phyloP scores from a whole-genome alignment of 192 early-diverging fungal species.

The Coemansia sp. region DNA sequence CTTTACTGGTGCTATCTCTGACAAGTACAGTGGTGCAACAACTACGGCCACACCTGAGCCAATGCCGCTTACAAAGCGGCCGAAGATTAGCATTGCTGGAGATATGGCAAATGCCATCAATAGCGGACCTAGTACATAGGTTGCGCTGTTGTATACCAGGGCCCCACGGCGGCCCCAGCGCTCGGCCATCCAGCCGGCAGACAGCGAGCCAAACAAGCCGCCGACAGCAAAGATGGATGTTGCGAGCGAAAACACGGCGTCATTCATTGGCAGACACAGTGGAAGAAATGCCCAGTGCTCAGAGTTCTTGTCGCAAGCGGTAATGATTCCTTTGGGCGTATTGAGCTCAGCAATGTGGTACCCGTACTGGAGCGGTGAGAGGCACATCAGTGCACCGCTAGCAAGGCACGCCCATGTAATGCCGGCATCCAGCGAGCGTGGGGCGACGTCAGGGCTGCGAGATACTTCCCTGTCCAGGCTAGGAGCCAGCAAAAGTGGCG shows the following conservation, averaged over 20 bases:
- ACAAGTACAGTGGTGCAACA: constrained; percentile 78
- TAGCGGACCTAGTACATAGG: constrained; percentile 62
- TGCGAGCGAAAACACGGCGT: constrained; percentile 56
- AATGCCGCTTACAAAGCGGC: constrained; percentile 76
- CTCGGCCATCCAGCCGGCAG: constrained; percentile 65
- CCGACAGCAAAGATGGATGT: constrained; percentile 48
- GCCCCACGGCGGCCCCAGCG: constrained; percentile 69
- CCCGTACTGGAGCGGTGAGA: constrained; percentile 53
- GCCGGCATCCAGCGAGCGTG: constrained; percentile 27
- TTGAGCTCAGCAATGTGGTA: constrained; percentile 57
- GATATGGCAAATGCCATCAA: constrained; percentile 64
- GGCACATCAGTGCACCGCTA: constrained; percentile 31
- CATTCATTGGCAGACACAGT: constrained; percentile 69
- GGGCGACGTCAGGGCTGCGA: neutral
- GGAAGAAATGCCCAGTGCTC: constrained; percentile 47
- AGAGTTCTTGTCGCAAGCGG: constrained; percentile 29
- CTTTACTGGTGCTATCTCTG: constrained; percentile 73
- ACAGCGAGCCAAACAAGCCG: constrained; percentile 67
- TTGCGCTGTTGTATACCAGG: constrained; percentile 64
- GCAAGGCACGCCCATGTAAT: constrained; percentile 42
- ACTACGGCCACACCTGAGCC: constrained; percentile 75
- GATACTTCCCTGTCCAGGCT: neutral
- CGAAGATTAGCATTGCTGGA: constrained; percentile 54
- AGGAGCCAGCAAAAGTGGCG: constrained; percentile 30
- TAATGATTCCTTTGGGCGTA: constrained; percentile 47